These are phyloP conservation scores for Rubroboletus pulcherrimus DNA, from an alignment of 768 basidiomycete species.

Conservation along the genomic window DNA sequence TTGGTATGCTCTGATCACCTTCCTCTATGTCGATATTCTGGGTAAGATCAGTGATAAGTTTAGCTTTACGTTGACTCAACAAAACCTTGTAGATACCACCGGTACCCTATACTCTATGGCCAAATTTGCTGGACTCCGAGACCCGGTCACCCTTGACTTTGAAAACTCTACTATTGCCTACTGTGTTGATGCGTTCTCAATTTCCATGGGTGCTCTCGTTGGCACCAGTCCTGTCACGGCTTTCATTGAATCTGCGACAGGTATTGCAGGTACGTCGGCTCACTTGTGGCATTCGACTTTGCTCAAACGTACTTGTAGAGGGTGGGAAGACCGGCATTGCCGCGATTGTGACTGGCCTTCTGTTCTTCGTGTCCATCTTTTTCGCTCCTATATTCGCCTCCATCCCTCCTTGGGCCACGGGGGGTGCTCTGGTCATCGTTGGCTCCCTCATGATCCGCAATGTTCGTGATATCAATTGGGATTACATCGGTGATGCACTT, in stretches of 20 bases:
- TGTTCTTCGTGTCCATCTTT: constrained; percentile 83
- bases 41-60: constrained; percentile 39
- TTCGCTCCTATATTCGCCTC: constrained; percentile 88
- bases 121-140: constrained; percentile 84
- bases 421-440: constrained; percentile 79
- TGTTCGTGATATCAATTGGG: constrained; percentile 85
- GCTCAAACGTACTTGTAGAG: constrained; percentile 41
- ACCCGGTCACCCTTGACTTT: constrained; percentile 81
- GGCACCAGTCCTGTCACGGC: constrained; percentile 82
- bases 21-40: constrained; percentile 86
- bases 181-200: constrained; percentile 78
- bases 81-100: constrained; percentile 33
- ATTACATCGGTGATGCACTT: constrained; percentile 82
- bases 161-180: constrained; percentile 81
- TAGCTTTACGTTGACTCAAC: neutral
- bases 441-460: constrained; percentile 90
- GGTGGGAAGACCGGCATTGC: constrained; percentile 87
- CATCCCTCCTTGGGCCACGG: constrained; percentile 85
- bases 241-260: constrained; percentile 79
- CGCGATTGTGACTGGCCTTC: constrained; percentile 64
- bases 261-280: constrained; percentile 55
- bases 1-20: constrained; percentile 86
- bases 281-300: neutral
- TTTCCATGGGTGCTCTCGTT: constrained; percentile 76
- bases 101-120: constrained; percentile 90